A percentile compares a stretch with the other conserved stretches of the same genome.
Evolutionary conservation across 1,284 basidiomycete species (phyloP).

Genomic region (Ganoderma lingzhi): DNA sequence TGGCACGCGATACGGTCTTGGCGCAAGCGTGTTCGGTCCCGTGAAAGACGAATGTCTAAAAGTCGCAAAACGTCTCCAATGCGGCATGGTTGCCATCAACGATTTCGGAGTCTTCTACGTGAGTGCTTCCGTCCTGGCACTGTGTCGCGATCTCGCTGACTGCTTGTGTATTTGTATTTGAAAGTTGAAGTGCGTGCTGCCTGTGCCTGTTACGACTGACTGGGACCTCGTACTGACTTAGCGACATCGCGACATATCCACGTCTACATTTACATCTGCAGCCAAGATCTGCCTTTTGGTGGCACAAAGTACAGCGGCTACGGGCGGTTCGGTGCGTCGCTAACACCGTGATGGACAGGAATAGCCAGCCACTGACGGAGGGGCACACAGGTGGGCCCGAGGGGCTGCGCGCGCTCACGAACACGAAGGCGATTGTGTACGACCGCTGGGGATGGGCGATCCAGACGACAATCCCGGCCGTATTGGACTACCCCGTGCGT

Average conservation of each 20-base stretch:
- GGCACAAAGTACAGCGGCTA: slow-evolving; percentile 91
- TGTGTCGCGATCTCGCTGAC: slow-evolving; percentile 4
- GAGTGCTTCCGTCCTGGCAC: slow-evolving; percentile 41
- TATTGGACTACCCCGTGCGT: slow-evolving; percentile 88
- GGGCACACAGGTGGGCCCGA: slow-evolving; percentile 81
- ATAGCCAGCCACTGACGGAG: slow-evolving; percentile 6
- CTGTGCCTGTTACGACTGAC: not conserved
- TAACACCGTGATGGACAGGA: slow-evolving; percentile 16
- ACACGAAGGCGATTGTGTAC: slow-evolving; percentile 86
- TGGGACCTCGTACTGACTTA: slow-evolving; percentile 13
- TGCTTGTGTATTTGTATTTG: slow-evolving; percentile 13
- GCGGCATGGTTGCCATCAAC: slow-evolving; percentile 97
- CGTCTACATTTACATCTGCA: slow-evolving; percentile 42
- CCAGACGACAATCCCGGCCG: slow-evolving; percentile 87
- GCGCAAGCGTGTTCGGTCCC: slow-evolving; percentile 94
- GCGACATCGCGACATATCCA: slow-evolving; percentile 1
- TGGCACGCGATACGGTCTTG: slow-evolving; percentile 88
- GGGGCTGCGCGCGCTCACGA: slow-evolving; percentile 87
- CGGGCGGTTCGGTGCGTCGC: slow-evolving; percentile 80
- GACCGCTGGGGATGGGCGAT: slow-evolving; percentile 87
- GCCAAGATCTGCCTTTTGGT: slow-evolving; percentile 95
- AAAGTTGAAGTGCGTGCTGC: slow-evolving; percentile 66
- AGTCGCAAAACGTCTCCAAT: slow-evolving; percentile 83
- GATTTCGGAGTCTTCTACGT: slow-evolving; percentile 95
- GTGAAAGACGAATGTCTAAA: slow-evolving; percentile 77